phyloP scores from a whole-genome alignment of 495 filamentous ascomycete species.

The Poronia punctata region DNA sequence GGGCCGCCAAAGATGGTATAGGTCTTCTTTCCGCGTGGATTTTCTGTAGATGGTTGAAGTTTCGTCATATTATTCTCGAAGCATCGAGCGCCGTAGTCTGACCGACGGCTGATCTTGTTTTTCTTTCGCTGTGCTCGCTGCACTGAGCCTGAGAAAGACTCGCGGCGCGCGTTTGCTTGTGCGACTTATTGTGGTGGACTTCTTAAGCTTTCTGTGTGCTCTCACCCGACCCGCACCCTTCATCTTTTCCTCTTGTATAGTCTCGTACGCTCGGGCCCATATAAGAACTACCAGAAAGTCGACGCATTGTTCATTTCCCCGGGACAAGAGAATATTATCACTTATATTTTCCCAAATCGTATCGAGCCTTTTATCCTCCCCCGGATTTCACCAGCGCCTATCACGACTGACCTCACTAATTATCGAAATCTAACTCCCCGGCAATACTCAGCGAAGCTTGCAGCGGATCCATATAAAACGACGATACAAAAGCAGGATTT shows the following conservation, averaged over 20 bases:
- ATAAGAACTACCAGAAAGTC: background rate
- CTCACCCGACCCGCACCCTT: constrained; percentile 1
- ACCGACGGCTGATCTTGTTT: constrained; percentile 19
- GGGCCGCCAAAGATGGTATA: constrained; percentile 23
- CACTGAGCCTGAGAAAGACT: constrained; percentile 11
- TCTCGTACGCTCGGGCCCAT: background rate
- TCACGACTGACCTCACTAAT: too few species aligned
- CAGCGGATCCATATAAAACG: too few species aligned
- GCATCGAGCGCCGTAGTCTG: constrained; percentile 25
- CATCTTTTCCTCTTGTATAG: background rate
- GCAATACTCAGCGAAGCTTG: too few species aligned
- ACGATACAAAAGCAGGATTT: constrained; percentile 3
- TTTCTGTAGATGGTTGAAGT: constrained; percentile 16
- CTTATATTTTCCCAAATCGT: background rate
- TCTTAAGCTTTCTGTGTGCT: constrained; percentile 8
- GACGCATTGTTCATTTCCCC: background rate
- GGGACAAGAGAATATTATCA: constrained; percentile 4
- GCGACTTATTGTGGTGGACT: constrained; percentile 4
- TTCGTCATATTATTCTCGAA: constrained; percentile 20
- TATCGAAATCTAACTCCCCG: too few species aligned
- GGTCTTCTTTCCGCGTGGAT: constrained; percentile 15
- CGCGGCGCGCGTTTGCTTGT: constrained; percentile 8
- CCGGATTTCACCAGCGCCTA: too few species aligned
- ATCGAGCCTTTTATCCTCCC: background rate
- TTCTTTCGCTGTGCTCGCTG: constrained; percentile 17